Base-by-base conservation (phyloP, 148 eudicot genomes). In the Rhododendron henanense region DNA sequence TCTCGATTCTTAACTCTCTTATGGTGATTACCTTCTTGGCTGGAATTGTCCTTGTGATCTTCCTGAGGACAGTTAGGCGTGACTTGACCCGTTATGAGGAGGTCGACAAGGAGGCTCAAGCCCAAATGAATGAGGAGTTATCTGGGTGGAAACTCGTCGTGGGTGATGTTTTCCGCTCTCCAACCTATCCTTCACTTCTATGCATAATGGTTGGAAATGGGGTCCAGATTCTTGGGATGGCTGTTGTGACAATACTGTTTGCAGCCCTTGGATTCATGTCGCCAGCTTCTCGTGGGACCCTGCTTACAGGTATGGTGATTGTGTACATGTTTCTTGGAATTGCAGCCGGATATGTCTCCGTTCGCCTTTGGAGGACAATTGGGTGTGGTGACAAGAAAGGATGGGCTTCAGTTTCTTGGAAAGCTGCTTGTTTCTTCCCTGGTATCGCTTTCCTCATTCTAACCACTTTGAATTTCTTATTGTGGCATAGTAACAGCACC, bases 211-310 rank as follows among this genome's bases (percentile, higher is more conserved):
- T 89, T 44, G 90, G 90, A 45, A 84, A 89, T 61, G 90, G 90
- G 10, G 88, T 89, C 67, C 90, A 89, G 88, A 89, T 89, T 61
- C 85, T 89, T 39, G 90, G 88, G 8, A 89, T 89, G 90, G 87
- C 87, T 44, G 83, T 89, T 18, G 90, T 89, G 79, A 89, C 90
- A 15, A 89, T 89, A 73, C 53, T 89, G 47, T 89, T 89, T 86
- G 90, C 90, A 21, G 87, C 90, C 5, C 88, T 89, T n/a, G 90
- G 90, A 19, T 89, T 89, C 88, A 89, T 89, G 90, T 89, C 90
- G 2, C 90, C 90, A 18, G 90, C 90, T 79, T 89, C 90, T 87
- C 88, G 90, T 73, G 90, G 90, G 53, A 86, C 87, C 19, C 81
- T 89, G 9, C 78, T 87, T 33, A 87, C 88, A 44, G 88, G 90